A percentile compares a stretch with the other conserved stretches of the same genome.
Conservation (phyloP, 1,139 yeast genomes). For the Yamadazyma dendronema region DNA sequence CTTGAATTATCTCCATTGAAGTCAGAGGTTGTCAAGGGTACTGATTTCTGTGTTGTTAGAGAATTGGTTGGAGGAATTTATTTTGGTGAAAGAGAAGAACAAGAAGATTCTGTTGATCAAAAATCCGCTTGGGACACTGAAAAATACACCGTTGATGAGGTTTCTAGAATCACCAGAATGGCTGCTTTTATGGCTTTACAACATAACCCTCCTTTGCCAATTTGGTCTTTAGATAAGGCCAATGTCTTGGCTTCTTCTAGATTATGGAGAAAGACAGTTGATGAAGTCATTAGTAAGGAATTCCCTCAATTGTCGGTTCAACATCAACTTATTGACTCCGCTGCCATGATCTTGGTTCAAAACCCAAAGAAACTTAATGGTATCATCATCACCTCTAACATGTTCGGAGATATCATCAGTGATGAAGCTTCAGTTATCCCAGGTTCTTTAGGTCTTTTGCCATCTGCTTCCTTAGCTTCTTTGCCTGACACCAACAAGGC, state of each 20-base stretch:
- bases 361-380: constrained; percentile 90
- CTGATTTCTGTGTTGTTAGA: constrained; percentile 88
- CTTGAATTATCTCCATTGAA: constrained; percentile 86
- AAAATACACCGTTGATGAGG: constrained; percentile 85
- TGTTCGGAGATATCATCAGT: constrained; percentile 97
- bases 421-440: constrained; percentile 98
- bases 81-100: constrained; percentile 94
- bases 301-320: constrained; percentile 84
- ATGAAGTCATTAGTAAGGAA: constrained; percentile 76
- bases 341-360: constrained; percentile 95
- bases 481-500: constrained; percentile 92
- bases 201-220: constrained; percentile 86
- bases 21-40: constrained; percentile 80
- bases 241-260: constrained; percentile 95
- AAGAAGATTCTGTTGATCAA: constrained; percentile 66
- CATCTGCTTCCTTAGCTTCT: constrained; percentile 94
- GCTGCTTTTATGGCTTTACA: constrained; percentile 96
- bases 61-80: constrained; percentile 98
- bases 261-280: constrained; percentile 93
- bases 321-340: constrained; percentile 96
- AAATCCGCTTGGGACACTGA: constrained; percentile 89
- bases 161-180: constrained; percentile 94
- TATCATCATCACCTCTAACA: constrained; percentile 84
- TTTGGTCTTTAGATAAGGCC: constrained; percentile 97
- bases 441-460: constrained; percentile 91